Percentiles rank a stretch among this genome's conserved stretches.
Evolutionary conservation across 1,139 yeast species (phyloP).

Genomic region (Geotrichum bryndzae): DNA sequence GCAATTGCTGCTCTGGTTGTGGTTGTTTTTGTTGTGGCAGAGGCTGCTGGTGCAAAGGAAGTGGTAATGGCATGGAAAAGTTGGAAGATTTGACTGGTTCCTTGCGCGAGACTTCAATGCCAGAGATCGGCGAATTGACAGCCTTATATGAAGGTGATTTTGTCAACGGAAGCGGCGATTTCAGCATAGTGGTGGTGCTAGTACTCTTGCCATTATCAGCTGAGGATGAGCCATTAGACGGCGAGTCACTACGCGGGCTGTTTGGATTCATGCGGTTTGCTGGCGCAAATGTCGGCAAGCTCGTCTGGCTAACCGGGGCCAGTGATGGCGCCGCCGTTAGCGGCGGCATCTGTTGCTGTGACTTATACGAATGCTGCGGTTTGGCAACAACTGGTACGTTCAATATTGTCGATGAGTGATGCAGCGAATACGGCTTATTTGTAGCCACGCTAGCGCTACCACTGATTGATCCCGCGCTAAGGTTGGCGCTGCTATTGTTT

Average conservation of each 20-base stretch:
- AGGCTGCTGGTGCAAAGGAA: neutral
- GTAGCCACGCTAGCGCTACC: neutral
- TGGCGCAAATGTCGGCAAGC: neutral
- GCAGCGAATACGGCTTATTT: conserved; percentile 8
- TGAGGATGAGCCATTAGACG: neutral
- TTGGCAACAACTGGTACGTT: conserved; percentile 18
- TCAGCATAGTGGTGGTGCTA: neutral
- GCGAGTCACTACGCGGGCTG: neutral
- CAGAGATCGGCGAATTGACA: neutral
- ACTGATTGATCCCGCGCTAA: neutral
- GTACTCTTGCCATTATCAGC: neutral
- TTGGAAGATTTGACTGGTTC: neutral
- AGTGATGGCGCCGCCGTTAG: neutral
- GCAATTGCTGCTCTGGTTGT: conserved; percentile 14
- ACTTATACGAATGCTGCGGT: conserved; percentile 14
- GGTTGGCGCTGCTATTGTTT: neutral
- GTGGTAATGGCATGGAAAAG: neutral
- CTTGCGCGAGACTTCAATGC: neutral
- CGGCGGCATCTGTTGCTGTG: conserved; percentile 6
- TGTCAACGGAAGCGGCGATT: neutral
- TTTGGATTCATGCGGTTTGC: neutral
- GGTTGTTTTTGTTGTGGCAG: conserved; percentile 10
- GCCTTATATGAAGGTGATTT: neutral
- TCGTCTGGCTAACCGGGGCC: neutral
- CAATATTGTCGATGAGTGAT: conserved; percentile 11